Base-by-base conservation (phyloP, 1,284 basidiomycete species). In the Albatrellus sp. region DNA sequence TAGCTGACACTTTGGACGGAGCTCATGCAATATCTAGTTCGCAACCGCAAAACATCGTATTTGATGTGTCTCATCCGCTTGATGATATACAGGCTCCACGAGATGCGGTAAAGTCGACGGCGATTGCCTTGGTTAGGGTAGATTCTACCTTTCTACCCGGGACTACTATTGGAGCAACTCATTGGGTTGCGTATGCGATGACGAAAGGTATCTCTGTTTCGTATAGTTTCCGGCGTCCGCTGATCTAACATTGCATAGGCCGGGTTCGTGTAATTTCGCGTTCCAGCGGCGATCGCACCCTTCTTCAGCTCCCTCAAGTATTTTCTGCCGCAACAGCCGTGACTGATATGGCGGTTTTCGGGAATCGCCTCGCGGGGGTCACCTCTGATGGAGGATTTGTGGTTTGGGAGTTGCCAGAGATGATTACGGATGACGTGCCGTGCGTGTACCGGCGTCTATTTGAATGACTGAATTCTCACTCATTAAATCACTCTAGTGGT, bases 171-270 rank as follows among this genome's bases (percentile, higher is more conserved):
- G 86, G 85, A 9, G 85, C 84, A 9, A 87, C 84, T 5, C 80
- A 85, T 55, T 89, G 85, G 82, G 86, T 90, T 48, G 85, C 86
- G 11, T 90, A 90, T 56, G 85, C 83, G 16, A 89, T 90, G 87
- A 88, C 81, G n/a, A 79, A 80, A 63, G 84, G 81, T 75, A 63
- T 84, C 81, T 75, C 46, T 2, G 58, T 53, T 16, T 28, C 40
- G 17, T 36, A 45, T 29, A 28, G 31, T 31, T 30, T 46, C 13
- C 40, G 19, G 30, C 16, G 24, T 20, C 43, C 10, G 30, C 14
- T 31, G n/a, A 38, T 40, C 34, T 50, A 3, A 46, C 31, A 24
- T 24, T 37, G 20, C 28, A 5, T 49, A 78, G 79, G 81, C 50
- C 84, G 86, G 50, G 81, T 89, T 43, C 80, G 86, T 41, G 80